Percentiles rank a stretch among this genome's conserved stretches.
phyloP scores from a whole-genome alignment of 495 filamentous ascomycete genomes.

The Aspergillus cavernicola region DNA sequence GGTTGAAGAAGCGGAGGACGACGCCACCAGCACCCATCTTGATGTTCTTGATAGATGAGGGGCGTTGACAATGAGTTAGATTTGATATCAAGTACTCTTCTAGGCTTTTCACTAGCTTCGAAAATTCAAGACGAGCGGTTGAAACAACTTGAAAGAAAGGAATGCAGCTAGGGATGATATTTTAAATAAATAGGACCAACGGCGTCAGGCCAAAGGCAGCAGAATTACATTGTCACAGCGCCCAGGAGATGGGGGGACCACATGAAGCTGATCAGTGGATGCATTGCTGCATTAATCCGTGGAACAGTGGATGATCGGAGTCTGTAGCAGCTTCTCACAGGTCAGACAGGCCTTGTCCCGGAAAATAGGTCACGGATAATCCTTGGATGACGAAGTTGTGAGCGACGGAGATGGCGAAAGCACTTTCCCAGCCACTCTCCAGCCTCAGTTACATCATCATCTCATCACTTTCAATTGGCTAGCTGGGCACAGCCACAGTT shows the following conservation, averaged over 20 bases:
- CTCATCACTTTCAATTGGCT: neutral
- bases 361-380: constrained; percentile 7
- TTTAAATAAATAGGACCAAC: constrained; percentile 3
- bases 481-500: neutral
- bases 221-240: constrained; percentile 19
- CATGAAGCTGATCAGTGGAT: constrained; percentile 17
- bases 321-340: constrained; percentile 5
- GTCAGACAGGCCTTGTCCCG: neutral
- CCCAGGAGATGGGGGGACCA: constrained; percentile 9
- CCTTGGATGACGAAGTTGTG: constrained; percentile 17
- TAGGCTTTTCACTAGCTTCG: neutral
- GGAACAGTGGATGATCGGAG: neutral
- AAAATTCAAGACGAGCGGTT: neutral
- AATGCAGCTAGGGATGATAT: neutral
- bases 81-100: neutral
- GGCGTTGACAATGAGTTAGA: neutral
- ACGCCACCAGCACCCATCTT: constrained; percentile 50
- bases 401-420: neutral
- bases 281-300: neutral
- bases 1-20: constrained; percentile 58
- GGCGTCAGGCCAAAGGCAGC: constrained; percentile 15
- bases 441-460: constrained; percentile 11
- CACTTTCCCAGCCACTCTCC: neutral
- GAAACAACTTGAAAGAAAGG: neutral
- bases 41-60: neutral